Conservation (phyloP, 208 protist species). For the Crithidia fasciculata region DNA sequence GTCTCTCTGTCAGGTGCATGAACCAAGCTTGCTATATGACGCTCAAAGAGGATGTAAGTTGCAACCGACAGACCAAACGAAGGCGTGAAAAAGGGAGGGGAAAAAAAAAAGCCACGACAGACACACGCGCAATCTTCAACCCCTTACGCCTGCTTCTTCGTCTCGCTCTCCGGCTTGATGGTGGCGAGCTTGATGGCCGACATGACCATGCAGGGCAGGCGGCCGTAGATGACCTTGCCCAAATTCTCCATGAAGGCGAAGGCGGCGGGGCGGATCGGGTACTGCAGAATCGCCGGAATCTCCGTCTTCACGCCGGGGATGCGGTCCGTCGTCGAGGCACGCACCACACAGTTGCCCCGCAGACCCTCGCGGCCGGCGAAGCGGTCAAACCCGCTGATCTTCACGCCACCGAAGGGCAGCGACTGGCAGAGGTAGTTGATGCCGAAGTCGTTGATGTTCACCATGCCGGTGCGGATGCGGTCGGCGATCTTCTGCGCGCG, state of each 20-base stretch:
- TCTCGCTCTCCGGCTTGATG: slow-evolving; percentile 46
- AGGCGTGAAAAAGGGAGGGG: too few species aligned
- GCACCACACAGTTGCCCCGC: slow-evolving; percentile 90
- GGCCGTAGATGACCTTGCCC: slow-evolving; percentile 73
- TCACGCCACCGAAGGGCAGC: slow-evolving; percentile 96
- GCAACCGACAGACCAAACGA: too few species aligned
- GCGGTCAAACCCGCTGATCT: slow-evolving; percentile 95
- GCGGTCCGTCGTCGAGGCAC: slow-evolving; percentile 83
- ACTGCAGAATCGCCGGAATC: slow-evolving; percentile 85
- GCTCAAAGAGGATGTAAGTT: too few species aligned
- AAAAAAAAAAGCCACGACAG: not conserved
- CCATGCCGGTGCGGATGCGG: slow-evolving; percentile 88
- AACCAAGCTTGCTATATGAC: too few species aligned
- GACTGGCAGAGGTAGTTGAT: slow-evolving; percentile 96
- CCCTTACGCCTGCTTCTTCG: slow-evolving; percentile 34
- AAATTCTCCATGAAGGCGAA: slow-evolving; percentile 88
- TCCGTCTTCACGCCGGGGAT: slow-evolving; percentile 87
- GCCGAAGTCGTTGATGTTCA: slow-evolving; percentile 95
- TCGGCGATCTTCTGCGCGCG: slow-evolving; percentile 86
- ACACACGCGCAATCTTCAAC: not conserved
- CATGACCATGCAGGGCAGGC: slow-evolving; percentile 50
- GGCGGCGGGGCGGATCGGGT: slow-evolving; percentile 73
- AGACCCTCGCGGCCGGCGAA: slow-evolving; percentile 95
- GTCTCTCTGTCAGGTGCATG: too few species aligned
- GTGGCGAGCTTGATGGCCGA: slow-evolving; percentile 57